Base-by-base conservation (phyloP, 257 asterid species). In the Agastache rugosa region DNA sequence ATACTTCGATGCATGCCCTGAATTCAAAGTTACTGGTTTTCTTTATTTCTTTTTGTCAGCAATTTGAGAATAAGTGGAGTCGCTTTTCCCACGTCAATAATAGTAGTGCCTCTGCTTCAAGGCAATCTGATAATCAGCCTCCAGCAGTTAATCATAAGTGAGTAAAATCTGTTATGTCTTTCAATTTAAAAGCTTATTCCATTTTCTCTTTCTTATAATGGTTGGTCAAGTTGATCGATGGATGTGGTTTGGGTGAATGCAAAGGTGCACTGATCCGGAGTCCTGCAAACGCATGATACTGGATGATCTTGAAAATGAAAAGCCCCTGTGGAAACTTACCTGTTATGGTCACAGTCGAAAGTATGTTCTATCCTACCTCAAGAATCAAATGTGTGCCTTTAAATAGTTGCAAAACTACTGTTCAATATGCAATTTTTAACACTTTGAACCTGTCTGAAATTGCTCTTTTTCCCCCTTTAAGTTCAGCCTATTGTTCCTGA, bases 261-360 rank as follows among this genome's bases (percentile, higher is more conserved):
- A 76, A 56, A 94, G 99, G 85, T 94, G 99, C 88, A 85, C 92
- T 22, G 92, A 94, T 80, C 76, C 97, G 17, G 96, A 86, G 81
- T 74, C 89, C 60, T 94, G 99, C 90, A 92, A 81, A 85, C 88
- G 83, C 35, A 45, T 82, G 42, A 86, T 90, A 29, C 60, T 79
- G 75, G 99, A 87, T 72, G 97, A 89, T 69, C 81, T 87, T 53
- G 63, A 89, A 74, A 82, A 85, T 67, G 99, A 94, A 91, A 92
- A 80, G 72, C 98, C 97, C 45, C 66, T 45, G 17, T 92, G 99
- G 99, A 86, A 83, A 62, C 97, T 94, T 76, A 92, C 96, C 35
- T 89, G 99, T 79, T 94, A 92, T 86, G 93, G 93, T 78, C 99
- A 94, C 79, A 58, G 37, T 41, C 83, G 79, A 79, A 61, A 84